Conservation (phyloP, 2,329 filamentous ascomycete genomes). For the Coniochaeta ligniaria region DNA sequence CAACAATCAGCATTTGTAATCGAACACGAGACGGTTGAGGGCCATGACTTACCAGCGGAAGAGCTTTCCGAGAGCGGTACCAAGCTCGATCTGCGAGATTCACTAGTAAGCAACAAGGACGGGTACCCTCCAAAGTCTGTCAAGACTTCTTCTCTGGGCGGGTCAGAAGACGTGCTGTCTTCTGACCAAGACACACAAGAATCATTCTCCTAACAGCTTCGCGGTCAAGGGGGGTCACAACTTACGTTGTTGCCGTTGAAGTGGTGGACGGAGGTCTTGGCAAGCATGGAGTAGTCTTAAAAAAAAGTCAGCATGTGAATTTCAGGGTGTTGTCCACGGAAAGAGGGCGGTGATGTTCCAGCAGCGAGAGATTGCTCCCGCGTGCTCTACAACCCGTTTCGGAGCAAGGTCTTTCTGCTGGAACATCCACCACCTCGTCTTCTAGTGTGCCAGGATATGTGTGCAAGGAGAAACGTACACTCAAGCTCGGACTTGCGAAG, state of each 20-base stretch:
- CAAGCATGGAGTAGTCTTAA: slow-evolving; percentile 74
- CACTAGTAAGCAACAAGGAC: slow-evolving; percentile 37
- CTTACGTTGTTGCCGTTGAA: slow-evolving; percentile 98
- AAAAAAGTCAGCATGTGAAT: not conserved
- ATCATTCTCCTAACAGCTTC: slow-evolving; percentile 11
- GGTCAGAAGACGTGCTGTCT: slow-evolving; percentile 27
- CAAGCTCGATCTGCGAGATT: slow-evolving; percentile 79
- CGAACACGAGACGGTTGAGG: not conserved
- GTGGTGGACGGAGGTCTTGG: slow-evolving; percentile 95
- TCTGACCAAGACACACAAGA: slow-evolving; percentile 2
- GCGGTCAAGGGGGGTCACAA: slow-evolving; percentile 23
- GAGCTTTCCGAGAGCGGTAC: slow-evolving; percentile 97
- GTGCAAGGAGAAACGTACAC: slow-evolving; percentile 29
- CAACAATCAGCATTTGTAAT: not conserved
- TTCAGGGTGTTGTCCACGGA: not conserved
- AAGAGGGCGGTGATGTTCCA: not conserved
- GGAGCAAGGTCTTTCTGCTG: not conserved
- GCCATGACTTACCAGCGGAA: slow-evolving; percentile 42
- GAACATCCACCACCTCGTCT: not conserved
- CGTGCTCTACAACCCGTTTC: not conserved
- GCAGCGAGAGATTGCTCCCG: too few species aligned
- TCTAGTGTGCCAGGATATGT: not conserved
- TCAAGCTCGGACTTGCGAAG: slow-evolving; percentile 97
- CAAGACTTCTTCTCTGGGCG: slow-evolving; percentile 89
- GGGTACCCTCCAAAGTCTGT: slow-evolving; percentile 81